A percentile compares a stretch with the other conserved stretches of the same genome.
phyloP scores from a whole-genome alignment of 1,284 basidiomycete genomes.

The Malassezia psittaci region DNA sequence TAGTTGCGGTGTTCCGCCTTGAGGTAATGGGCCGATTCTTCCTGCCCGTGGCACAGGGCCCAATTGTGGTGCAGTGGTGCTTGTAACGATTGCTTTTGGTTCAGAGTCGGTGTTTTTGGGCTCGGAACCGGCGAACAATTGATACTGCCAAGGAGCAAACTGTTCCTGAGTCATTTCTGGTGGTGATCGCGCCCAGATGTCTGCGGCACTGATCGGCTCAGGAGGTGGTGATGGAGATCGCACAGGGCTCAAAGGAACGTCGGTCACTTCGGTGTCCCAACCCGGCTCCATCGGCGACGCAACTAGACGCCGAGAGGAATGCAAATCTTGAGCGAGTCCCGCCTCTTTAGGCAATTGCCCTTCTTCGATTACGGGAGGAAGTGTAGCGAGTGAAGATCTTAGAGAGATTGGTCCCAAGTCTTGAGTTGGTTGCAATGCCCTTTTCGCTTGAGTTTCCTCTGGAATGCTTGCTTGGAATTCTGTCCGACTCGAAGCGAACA shows the following conservation, averaged over 20 bases:
- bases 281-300: not conserved
- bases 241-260: slow-evolving; percentile 1
- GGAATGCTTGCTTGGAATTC: too few relatives aligned
- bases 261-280: not conserved
- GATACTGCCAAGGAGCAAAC: slow-evolving; percentile 1
- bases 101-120: not conserved
- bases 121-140: not conserved
- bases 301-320: not conserved
- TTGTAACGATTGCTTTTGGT: not conserved
- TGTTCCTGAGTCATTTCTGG: not conserved
- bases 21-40: not conserved
- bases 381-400: too few relatives aligned
- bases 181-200: not conserved
- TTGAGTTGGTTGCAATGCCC: too few relatives aligned
- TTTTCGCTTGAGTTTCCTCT: too few relatives aligned
- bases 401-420: too few relatives aligned
- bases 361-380: too few relatives aligned
- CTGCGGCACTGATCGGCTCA: not conserved
- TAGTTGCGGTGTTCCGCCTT: not conserved
- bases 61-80: not conserved
- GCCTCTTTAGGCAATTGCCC: too few relatives aligned
- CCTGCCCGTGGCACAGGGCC: not conserved
- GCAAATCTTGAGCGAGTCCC: too few relatives aligned
- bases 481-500: too few relatives aligned
- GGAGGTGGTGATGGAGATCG: not conserved